Evolutionary conservation across 192 early-diverging fungal species (phyloP).

Genomic region (Spinellus fusiger): DNA sequence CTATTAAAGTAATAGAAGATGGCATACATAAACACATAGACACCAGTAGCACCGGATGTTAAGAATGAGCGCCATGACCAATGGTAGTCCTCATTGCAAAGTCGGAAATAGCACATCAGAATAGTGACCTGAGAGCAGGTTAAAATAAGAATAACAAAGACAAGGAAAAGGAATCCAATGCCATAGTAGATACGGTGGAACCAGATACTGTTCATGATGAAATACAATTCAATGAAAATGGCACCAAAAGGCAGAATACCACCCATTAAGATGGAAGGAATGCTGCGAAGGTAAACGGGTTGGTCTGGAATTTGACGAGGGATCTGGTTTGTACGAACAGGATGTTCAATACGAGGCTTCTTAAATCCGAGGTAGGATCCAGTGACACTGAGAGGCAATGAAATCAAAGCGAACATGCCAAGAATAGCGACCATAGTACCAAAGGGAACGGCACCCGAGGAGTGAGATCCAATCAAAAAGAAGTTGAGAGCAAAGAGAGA

Average conservation of each 20-base stretch:
- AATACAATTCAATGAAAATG: constrained; percentile 96
- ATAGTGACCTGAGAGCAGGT: constrained; percentile 86
- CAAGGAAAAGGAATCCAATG: constrained; percentile 87
- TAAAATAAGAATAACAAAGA: constrained; percentile 78
- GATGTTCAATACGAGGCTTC: constrained; percentile 61
- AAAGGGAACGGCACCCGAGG: constrained; percentile 87
- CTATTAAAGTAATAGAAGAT: constrained; percentile 83
- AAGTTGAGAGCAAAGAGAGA: constrained; percentile 77
- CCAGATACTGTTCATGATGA: constrained; percentile 94
- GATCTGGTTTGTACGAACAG: constrained; percentile 88
- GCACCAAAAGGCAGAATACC: constrained; percentile 90
- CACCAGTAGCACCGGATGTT: constrained; percentile 78
- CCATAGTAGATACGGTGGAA: constrained; percentile 91
- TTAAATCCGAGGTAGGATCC: constrained; percentile 73
- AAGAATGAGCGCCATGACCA: constrained; percentile 92
- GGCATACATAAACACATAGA: constrained; percentile 89
- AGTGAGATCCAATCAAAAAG: constrained; percentile 70
- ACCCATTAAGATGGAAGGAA: constrained; percentile 68
- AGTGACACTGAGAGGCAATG: constrained; percentile 77
- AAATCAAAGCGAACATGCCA: constrained; percentile 73
- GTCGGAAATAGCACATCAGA: constrained; percentile 84
- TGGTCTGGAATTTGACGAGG: constrained; percentile 91
- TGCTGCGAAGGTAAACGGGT: constrained; percentile 72
- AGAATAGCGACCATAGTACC: constrained; percentile 82
- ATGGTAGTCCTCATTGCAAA: constrained; percentile 79